Evolutionary conservation across 2,329 filamentous ascomycete genomes (phyloP), one percentile per base, ranked within the genome.

Genomic region (Ceratocystis destructans): DNA sequence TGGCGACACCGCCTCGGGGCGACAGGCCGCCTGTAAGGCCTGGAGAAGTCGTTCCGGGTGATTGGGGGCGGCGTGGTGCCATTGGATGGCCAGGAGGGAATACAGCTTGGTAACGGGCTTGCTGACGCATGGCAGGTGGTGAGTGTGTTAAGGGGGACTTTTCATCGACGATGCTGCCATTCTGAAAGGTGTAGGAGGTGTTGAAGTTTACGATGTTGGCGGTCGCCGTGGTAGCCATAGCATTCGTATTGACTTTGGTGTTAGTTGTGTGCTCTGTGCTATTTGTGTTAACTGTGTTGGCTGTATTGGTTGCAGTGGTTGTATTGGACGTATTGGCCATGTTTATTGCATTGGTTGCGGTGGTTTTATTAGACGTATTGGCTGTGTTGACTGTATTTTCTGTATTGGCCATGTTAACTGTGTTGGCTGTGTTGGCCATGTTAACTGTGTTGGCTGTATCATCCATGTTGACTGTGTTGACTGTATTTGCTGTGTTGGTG

Each of bases 11-110:
- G 1, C 85, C 82, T 66, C 83, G 81, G 0, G 84, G 83, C 10
- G 81, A 82, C 79, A 88, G 87, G 0, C 82, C 82, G 15, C 79
- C 78, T 46, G 84, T 79, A 48, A 87, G 75, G 0, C 80, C 85
- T 1, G 87, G 85, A 0, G 87, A 87, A 0, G 83, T 74, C 1
- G 84, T 84, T 0, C 81, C 81, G 0, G 86, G 84, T 4, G 85
- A 84, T 1, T 79, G 79, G 1, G 83, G 80, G 41, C 80, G 80
- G 66, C 20, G 77, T 8, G 73, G 70, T 53, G 75, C 75, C 48
- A 79, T 71, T 0, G 77, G 75, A 68, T 84, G 80, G 2, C 76
- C 46, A 0, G 84, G 80, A 5, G 86, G 82, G 62, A 85, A 80
- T 3, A 87, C 78, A 1, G 83, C 82, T 65, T 79, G 79, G 71